Percentiles rank a stretch among this genome's conserved stretches.
Conservation (phyloP, 2,329 filamentous ascomycete species). For the Coniosporium tulheliwenetii region DNA sequence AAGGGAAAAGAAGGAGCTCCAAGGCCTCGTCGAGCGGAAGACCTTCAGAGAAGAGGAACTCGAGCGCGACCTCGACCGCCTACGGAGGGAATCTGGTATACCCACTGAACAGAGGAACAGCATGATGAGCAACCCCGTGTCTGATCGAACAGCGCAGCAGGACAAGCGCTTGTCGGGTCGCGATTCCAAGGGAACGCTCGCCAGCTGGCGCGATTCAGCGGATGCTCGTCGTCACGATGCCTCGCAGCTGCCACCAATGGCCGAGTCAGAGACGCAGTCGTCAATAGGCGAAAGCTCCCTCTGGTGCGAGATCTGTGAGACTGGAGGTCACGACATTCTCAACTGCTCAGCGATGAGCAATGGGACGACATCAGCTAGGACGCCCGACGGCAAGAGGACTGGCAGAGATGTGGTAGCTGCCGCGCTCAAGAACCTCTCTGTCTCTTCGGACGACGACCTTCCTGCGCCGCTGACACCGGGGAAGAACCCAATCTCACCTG, state of each 20-base stretch:
- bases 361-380: conserved; percentile 1
- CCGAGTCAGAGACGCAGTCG: not conserved
- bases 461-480: conserved; percentile 9
- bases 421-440: not conserved
- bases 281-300: not conserved
- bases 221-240: no score
- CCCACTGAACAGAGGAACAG: conserved; percentile 33
- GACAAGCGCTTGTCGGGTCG: conserved; percentile 42
- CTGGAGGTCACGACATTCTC: conserved; percentile 4
- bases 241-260: conserved; percentile 1
- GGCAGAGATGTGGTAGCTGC: not conserved
- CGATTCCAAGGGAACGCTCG: conserved; percentile 51
- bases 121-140: conserved; percentile 35
- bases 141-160: conserved; percentile 28
- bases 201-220: conserved; percentile 32
- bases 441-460: not conserved
- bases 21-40: conserved; percentile 57
- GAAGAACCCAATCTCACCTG: no score
- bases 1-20: conserved; percentile 64
- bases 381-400: conserved; percentile 1
- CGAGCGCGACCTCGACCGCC: conserved; percentile 59
- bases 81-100: conserved; percentile 31
- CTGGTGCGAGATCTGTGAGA: conserved; percentile 4
- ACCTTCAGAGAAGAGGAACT: conserved; percentile 65
- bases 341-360: conserved; percentile 7